Percentiles rank a stretch among this genome's conserved stretches.
These are phyloP conservation scores for Colletotrichum sp. DNA, from an alignment of 2,329 filamentous ascomycete genomes.

Conservation along the genomic window DNA sequence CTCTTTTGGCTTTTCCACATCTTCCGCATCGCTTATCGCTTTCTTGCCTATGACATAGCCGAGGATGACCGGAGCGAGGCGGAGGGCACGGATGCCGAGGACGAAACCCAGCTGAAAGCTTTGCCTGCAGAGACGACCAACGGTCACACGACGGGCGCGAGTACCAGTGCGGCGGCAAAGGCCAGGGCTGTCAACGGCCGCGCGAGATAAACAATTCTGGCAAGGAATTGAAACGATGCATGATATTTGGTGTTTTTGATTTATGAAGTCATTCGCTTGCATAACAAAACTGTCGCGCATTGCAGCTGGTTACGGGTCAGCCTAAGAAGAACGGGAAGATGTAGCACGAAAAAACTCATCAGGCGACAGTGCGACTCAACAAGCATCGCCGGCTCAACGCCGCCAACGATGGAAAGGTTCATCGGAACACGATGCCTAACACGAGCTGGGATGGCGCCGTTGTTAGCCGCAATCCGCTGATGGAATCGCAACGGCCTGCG, in stretches of 20 bases:
- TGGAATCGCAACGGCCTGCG: not conserved
- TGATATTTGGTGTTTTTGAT: not conserved
- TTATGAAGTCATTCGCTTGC: not conserved
- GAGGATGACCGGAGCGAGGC: constrained; percentile 76
- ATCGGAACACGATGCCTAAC: not conserved
- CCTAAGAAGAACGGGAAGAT: not conserved
- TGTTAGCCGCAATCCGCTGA: not conserved
- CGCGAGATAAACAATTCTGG: not conserved
- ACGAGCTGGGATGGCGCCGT: not conserved
- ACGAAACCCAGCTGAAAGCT: constrained; percentile 25
- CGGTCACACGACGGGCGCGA: constrained; percentile 13
- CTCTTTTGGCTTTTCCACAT: constrained; percentile 85
- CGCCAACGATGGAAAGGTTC: not conserved
- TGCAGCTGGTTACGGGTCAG: not conserved
- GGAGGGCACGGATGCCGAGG: constrained; percentile 63
- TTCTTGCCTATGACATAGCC: constrained; percentile 63
- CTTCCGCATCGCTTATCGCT: constrained; percentile 74
- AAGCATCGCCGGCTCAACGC: not conserved
- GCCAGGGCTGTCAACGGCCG: constrained; percentile 7
- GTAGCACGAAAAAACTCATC: not conserved
- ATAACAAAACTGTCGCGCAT: not conserved
- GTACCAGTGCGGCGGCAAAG: not conserved
- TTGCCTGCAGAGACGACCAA: constrained; percentile 2
- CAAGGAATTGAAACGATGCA: not conserved
- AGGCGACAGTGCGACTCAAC: not conserved